Base-by-base conservation (phyloP, 192 early-diverging fungal genomes). In the Backusella liffmaniae region DNA sequence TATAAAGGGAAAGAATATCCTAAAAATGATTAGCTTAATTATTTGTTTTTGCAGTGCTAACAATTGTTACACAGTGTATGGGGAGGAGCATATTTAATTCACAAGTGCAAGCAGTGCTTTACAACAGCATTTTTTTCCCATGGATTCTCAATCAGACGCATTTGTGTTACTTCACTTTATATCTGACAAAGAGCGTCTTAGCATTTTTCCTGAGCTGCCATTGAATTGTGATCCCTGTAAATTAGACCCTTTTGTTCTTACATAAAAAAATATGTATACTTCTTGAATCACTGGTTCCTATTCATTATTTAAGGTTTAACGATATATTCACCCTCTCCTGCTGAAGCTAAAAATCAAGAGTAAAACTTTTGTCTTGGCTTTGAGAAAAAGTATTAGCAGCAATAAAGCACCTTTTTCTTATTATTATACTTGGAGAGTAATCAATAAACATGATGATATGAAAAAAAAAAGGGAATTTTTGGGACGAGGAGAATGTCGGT, bases 201-300 rank as follows among this genome's bases (percentile, higher is more conserved):
- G 15, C 12, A 16, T 3, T 56, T 56, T 56, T 56, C 53, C 53
- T 56, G 53, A 56, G 18, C 53, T 56, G 53, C 21, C 21, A 21
- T 56, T 56, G 8, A 56, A 56, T 56, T 56, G 53, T 56, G 53
- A 56, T 56, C 53, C 53, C 53, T 56, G 53, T 9, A 56, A 56
- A 56, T 21, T 21, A 56, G 53, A 56, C 53, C 53, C 53, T 56
- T 56, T 56, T 9, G 21, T 23, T 21, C 21, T 56, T 56, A 56
- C 53, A 56, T 56, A 70, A 70, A 70, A 70, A 29, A 34, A 76
- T 16, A 67, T 23, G 32, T 12, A 12, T 67, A 2, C 5, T 21
- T 56, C 23, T 5, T 56, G 42, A 16, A 44, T 16, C 13, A 4
- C 4, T 44, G 42, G 42, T 44, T 44, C 12, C 3, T 13, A 44